These are phyloP conservation scores for Ustilago curta DNA, from an alignment of 1,284 basidiomycete species.

Conservation along the genomic window DNA sequence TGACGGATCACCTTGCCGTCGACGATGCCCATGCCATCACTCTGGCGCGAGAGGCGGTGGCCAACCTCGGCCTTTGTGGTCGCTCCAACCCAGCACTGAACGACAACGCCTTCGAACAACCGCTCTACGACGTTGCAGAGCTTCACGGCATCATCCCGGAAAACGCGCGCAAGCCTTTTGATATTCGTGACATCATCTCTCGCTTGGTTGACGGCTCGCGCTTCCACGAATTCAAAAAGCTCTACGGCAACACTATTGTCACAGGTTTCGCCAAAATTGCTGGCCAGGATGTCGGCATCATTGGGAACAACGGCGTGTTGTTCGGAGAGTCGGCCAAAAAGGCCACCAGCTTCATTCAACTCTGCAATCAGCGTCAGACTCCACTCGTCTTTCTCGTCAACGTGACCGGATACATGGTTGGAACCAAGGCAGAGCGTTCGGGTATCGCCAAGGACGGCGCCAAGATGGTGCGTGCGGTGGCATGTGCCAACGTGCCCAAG, in stretches of 20 bases:
- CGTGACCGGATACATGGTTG: conserved; percentile 91
- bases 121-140: conserved; percentile 83
- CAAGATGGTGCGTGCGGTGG: conserved; percentile 97
- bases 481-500: conserved; percentile 92
- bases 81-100: conserved; percentile 21
- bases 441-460: conserved; percentile 97
- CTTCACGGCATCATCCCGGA: conserved; percentile 91
- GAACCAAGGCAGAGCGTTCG: conserved; percentile 90
- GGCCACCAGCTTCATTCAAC: conserved; percentile 92
- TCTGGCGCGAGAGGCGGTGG: conserved; percentile 83
- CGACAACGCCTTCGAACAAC: conserved; percentile 75
- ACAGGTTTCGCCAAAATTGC: conserved; percentile 75
- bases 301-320: conserved; percentile 93
- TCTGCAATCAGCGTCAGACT: conserved; percentile 90
- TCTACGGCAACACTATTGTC: conserved; percentile 88
- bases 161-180: conserved; percentile 86
- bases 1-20: conserved; percentile 89
- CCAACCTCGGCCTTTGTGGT: conserved; percentile 75
- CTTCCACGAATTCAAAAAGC: conserved; percentile 95
- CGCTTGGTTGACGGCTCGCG: conserved; percentile 89
- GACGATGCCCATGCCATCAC: conserved; percentile 89
- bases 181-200: conserved; percentile 92
- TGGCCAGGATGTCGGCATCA: conserved; percentile 72
- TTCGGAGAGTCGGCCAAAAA: conserved; percentile 93
- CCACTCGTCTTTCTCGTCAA: conserved; percentile 94